Evolutionary conservation across 257 asterid genomes (phyloP).

Genomic region (Agastache rugosa): DNA sequence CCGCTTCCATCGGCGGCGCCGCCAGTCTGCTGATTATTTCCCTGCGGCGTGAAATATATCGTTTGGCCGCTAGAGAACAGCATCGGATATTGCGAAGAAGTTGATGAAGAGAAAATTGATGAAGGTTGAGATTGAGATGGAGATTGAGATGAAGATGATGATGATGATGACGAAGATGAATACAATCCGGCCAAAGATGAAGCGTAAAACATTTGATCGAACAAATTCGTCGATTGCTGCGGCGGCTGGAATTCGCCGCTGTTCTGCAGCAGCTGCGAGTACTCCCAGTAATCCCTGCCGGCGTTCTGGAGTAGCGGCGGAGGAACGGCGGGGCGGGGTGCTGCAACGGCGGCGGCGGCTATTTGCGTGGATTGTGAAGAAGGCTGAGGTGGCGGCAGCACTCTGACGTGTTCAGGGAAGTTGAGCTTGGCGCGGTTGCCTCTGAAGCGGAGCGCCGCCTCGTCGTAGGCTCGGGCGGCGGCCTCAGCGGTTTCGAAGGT

Average conservation of each 20-base stretch:
- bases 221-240: constrained; percentile 44
- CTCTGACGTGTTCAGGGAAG: constrained; percentile 73
- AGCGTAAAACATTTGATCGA: constrained; percentile 59
- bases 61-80: constrained; percentile 57
- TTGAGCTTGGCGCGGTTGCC: constrained; percentile 91
- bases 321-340: constrained; percentile 34
- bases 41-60: constrained; percentile 50
- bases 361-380: constrained; percentile 33
- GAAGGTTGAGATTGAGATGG: constrained; percentile 17
- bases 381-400: constrained; percentile 47
- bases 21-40: constrained; percentile 38
- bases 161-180: constrained; percentile 37
- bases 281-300: constrained; percentile 67
- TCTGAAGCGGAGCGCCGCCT: constrained; percentile 83
- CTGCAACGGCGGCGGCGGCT: background rate
- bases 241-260: constrained; percentile 45
- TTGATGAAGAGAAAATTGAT: constrained; percentile 34
- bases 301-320: constrained; percentile 42
- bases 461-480: constrained; percentile 92
- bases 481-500: constrained; percentile 94
- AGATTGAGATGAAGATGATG: constrained; percentile 14
- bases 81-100: constrained; percentile 53
- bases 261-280: constrained; percentile 68
- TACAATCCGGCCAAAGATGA: constrained; percentile 58
- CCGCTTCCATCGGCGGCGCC: constrained; percentile 26